phyloP scores from a whole-genome alignment of 352 stramenopile species.

The Phytophthora vignae region DNA sequence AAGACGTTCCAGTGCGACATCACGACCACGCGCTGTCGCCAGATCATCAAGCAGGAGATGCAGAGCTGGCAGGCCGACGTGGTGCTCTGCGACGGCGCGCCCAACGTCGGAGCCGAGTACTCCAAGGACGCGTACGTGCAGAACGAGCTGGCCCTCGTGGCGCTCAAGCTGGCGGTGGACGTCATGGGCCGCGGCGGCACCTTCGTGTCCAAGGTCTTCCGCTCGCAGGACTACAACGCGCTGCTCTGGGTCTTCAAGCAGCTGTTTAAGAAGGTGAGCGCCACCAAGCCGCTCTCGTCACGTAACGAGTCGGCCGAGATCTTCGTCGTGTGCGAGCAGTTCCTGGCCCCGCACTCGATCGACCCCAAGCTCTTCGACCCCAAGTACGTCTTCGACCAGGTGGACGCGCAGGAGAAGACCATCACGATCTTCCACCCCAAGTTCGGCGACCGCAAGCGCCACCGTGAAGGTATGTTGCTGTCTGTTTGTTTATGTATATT shows the following conservation, averaged over 20 bases:
- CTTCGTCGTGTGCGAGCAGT: slow-evolving; percentile 98
- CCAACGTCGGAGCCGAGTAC: slow-evolving; percentile 98
- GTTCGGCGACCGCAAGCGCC: slow-evolving; percentile 94
- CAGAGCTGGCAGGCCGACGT: slow-evolving; percentile 95
- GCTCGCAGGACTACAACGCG: slow-evolving; percentile 98
- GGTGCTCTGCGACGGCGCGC: slow-evolving; percentile 99
- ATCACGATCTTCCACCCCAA: slow-evolving; percentile 99
- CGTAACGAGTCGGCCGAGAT: slow-evolving; percentile 99
- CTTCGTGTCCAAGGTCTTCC: slow-evolving; percentile 98
- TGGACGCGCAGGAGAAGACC: slow-evolving; percentile 88
- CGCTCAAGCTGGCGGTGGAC: slow-evolving; percentile 97
- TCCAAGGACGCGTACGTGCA: slow-evolving; percentile 99
- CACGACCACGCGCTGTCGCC: slow-evolving; percentile 89
- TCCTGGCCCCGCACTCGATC: slow-evolving; percentile 96
- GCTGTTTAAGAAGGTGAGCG: slow-evolving; percentile 98
- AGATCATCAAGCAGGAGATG: slow-evolving; percentile 95
- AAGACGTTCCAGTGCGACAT: slow-evolving; percentile 98
- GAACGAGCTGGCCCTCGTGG: slow-evolving; percentile 97
- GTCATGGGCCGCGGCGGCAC: slow-evolving; percentile 95
- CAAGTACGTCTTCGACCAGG: slow-evolving; percentile 97
- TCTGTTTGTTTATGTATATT: slow-evolving; percentile 36
- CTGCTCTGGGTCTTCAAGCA: slow-evolving; percentile 99
- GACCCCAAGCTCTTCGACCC: slow-evolving; percentile 98
- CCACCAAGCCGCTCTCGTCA: slow-evolving; percentile 98
- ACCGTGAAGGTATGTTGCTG: slow-evolving; percentile 88